These are phyloP conservation scores for Rhypophila decipiens DNA, from an alignment of 495 filamentous ascomycete genomes.

Conservation along the genomic window DNA sequence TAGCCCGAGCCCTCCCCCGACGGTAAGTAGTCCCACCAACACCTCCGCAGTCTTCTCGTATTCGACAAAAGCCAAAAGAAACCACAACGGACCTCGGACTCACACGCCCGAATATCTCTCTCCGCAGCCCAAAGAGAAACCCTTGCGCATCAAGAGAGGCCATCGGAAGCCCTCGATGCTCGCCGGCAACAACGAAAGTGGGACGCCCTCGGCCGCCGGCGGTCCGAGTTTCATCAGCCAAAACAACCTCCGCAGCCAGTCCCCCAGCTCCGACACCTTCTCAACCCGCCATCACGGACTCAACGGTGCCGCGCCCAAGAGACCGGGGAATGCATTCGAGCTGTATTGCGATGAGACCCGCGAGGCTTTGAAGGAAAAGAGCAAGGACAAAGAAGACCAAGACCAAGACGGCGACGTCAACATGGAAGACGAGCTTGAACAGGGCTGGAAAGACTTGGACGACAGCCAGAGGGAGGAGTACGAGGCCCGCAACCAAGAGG, in stretches of 20 bases:
- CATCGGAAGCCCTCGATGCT: slow-evolving; percentile 50
- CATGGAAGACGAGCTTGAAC: slow-evolving; percentile 40
- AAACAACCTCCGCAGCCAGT: slow-evolving; percentile 28
- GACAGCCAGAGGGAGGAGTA: slow-evolving; percentile 40
- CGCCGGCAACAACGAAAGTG: slow-evolving; percentile 19
- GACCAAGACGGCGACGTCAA: slow-evolving; percentile 23
- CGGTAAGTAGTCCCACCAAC: slow-evolving; percentile 44
- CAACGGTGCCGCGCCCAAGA: slow-evolving; percentile 31
- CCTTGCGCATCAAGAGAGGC: slow-evolving; percentile 78
- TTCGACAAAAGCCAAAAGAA: slow-evolving; percentile 13
- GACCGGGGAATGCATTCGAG: slow-evolving; percentile 44
- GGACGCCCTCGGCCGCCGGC: slow-evolving; percentile 7
- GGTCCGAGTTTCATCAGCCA: slow-evolving; percentile 38
- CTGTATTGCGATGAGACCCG: slow-evolving; percentile 44
- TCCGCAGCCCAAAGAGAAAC: slow-evolving; percentile 79
- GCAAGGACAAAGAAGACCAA: slow-evolving; percentile 16
- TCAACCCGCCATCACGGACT: slow-evolving; percentile 27
- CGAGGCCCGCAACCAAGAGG: slow-evolving; percentile 36
- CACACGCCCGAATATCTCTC: slow-evolving; percentile 19
- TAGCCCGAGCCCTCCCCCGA: slow-evolving; percentile 65
- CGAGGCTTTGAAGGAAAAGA: slow-evolving; percentile 28
- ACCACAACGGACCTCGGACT: slow-evolving; percentile 13
- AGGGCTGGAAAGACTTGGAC: slow-evolving; percentile 43
- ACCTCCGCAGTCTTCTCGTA: slow-evolving; percentile 5
- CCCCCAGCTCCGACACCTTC: slow-evolving; percentile 42